phyloP scores from a whole-genome alignment of 1,139 yeast genomes.

The Kurtzmaniella quercitrusa region DNA sequence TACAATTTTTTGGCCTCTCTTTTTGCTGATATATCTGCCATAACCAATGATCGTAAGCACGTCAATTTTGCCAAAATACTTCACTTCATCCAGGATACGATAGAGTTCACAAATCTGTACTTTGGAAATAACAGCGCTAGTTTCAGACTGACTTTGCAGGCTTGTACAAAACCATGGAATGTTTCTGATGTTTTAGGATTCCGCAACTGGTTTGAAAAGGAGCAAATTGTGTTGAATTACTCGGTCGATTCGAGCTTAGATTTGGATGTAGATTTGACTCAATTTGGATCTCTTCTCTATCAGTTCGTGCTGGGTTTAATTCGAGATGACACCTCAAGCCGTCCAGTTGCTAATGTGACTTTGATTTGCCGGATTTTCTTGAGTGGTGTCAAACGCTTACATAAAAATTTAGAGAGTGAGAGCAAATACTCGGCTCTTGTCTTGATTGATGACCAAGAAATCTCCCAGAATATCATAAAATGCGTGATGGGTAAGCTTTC shows the following conservation, averaged over 20 bases:
- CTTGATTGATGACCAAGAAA: not conserved
- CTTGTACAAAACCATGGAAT: conserved; percentile 24
- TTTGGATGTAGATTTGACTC: not conserved
- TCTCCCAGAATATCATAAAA: not conserved
- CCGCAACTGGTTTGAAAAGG: conserved; percentile 25
- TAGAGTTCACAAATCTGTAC: conserved; percentile 21
- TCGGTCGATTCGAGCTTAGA: not conserved
- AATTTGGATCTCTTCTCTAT: conserved; percentile 2
- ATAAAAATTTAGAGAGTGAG: not conserved
- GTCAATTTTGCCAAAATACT: conserved; percentile 26
- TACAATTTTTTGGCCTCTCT: conserved; percentile 15
- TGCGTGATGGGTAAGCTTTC: not conserved
- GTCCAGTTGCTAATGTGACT: not conserved
- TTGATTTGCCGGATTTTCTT: conserved; percentile 2
- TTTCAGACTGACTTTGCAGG: conserved; percentile 13
- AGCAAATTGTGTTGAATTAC: conserved; percentile 10
- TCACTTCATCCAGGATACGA: conserved; percentile 33
- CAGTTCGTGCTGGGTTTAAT: not conserved
- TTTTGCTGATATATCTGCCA: conserved; percentile 9
- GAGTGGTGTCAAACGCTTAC: not conserved
- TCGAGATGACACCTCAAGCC: not conserved
- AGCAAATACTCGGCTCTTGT: not conserved
- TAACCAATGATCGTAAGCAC: conserved; percentile 6
- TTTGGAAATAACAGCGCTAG: conserved; percentile 23
- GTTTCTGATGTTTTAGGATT: conserved; percentile 25